Evolutionary conservation across 495 filamentous ascomycete species (phyloP).

Genomic region (Penicillium manginii): DNA sequence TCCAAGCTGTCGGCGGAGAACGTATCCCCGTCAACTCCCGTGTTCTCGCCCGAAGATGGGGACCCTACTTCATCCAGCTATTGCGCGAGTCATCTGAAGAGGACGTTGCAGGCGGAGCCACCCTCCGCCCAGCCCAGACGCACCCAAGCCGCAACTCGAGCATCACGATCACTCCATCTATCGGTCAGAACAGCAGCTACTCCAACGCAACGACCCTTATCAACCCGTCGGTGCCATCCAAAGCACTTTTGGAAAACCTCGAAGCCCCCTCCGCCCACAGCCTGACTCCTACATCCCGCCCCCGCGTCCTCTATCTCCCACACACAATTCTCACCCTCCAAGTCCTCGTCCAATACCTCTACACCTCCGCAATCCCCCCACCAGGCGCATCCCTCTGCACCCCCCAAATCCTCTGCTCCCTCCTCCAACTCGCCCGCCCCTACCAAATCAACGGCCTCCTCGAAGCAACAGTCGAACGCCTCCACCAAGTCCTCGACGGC

Average conservation of each 20-base stretch:
- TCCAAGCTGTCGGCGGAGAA: conserved; percentile 86
- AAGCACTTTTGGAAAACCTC: conserved; percentile 47
- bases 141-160: conserved; percentile 72
- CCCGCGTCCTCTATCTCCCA: conserved; percentile 87
- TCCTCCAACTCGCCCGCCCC: conserved; percentile 90
- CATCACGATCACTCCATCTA: conserved; percentile 79
- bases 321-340: conserved; percentile 88
- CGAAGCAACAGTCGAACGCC: conserved; percentile 86
- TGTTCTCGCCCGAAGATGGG: conserved; percentile 85
- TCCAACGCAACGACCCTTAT: conserved; percentile 63
- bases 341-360: conserved; percentile 87
- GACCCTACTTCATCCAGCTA: conserved; percentile 90
- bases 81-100: conserved; percentile 70
- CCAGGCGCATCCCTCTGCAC: conserved; percentile 80
- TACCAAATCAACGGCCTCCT: conserved; percentile 92
- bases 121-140: conserved; percentile 51
- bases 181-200: conserved; percentile 60
- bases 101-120: conserved; percentile 52
- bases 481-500: conserved; percentile 88
- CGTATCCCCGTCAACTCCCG: conserved; percentile 92
- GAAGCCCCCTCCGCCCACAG: conserved; percentile 51
- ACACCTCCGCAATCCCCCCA: conserved; percentile 84
- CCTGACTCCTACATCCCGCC: conserved; percentile 71
- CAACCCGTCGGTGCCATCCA: conserved; percentile 53
- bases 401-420: conserved; percentile 91